phyloP scores from a whole-genome alignment of 2,329 filamentous ascomycete species.

The Paraphaeosphaeria minitans region DNA sequence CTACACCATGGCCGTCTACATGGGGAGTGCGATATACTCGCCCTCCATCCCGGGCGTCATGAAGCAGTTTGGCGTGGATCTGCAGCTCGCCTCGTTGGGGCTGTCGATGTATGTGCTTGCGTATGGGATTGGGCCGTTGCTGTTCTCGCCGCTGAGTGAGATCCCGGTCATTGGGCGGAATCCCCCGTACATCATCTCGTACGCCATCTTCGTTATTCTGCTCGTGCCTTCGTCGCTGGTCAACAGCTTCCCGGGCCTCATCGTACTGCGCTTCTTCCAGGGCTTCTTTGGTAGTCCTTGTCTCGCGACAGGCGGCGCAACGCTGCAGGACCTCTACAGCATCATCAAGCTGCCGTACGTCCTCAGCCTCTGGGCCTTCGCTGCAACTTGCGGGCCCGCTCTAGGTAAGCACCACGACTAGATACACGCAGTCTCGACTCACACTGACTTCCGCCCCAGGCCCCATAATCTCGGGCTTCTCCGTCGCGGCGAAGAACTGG shows the following conservation, averaged over 20 bases:
- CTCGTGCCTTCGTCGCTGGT: slow-evolving; percentile 68
- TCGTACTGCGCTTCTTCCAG: slow-evolving; percentile 56
- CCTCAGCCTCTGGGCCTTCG: slow-evolving; percentile 52
- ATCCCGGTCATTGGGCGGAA: slow-evolving; percentile 70
- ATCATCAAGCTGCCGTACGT: slow-evolving; percentile 53
- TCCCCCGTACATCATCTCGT: slow-evolving; percentile 69
- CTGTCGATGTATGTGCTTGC: slow-evolving; percentile 68
- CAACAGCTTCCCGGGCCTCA: slow-evolving; percentile 66
- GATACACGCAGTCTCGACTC: no score
- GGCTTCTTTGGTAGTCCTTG: slow-evolving; percentile 49
- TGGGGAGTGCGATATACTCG: slow-evolving; percentile 59
- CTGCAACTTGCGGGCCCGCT: slow-evolving; percentile 66
- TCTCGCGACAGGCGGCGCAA: slow-evolving; percentile 47
- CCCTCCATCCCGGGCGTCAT: slow-evolving; percentile 55
- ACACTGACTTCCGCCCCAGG: slow-evolving; percentile 68
- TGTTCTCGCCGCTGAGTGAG: slow-evolving; percentile 71
- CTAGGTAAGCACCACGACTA: no score
- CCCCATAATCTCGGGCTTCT: slow-evolving; percentile 72
- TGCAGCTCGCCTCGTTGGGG: slow-evolving; percentile 60
- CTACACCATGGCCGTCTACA: slow-evolving; percentile 67
- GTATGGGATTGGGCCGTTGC: slow-evolving; percentile 64
- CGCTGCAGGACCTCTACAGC: slow-evolving; percentile 47
- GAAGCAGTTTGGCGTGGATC: slow-evolving; percentile 58
- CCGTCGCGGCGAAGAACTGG: slow-evolving; percentile 74
- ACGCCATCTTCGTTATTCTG: slow-evolving; percentile 71